Conservation (phyloP, 2,329 filamentous ascomycete species). For the Phyllosticta citribraziliensis region DNA sequence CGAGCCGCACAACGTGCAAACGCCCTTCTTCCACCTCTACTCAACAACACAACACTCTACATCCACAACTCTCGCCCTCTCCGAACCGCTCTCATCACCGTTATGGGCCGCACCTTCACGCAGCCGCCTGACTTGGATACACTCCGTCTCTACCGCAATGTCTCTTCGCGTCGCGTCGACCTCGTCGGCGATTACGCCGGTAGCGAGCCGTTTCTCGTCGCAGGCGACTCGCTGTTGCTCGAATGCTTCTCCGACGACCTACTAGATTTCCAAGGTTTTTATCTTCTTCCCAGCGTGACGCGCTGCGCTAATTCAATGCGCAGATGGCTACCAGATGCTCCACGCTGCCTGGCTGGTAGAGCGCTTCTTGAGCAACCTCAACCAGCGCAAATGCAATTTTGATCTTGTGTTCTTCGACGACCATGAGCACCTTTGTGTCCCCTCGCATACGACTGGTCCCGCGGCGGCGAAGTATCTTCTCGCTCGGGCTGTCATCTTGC, state of each 20-base stretch:
- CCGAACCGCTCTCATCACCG: no score
- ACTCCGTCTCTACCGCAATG: slow-evolving; percentile 18
- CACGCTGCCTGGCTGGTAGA: slow-evolving; percentile 64
- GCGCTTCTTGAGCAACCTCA: slow-evolving; percentile 50
- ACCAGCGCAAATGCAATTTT: slow-evolving; percentile 58
- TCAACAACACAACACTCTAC: no score
- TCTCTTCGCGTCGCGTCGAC: slow-evolving; percentile 28
- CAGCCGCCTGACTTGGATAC: neutral
- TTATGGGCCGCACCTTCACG: no score
- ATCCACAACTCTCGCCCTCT: no score
- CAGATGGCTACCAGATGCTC: slow-evolving; percentile 56
- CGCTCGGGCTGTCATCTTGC: slow-evolving; percentile 52
- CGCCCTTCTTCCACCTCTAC: no score
- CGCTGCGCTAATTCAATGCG: slow-evolving; percentile 1
- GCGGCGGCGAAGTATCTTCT: slow-evolving; percentile 47
- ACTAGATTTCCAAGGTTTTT: slow-evolving; percentile 51
- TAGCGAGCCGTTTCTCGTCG: slow-evolving; percentile 60
- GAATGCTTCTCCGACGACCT: slow-evolving; percentile 52
- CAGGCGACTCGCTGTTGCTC: slow-evolving; percentile 62
- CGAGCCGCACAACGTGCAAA: no score
- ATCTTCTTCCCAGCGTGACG: neutral
- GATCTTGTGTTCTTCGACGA: slow-evolving; percentile 59
- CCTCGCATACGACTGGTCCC: slow-evolving; percentile 24
- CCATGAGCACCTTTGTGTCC: slow-evolving; percentile 47
- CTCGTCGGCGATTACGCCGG: slow-evolving; percentile 69